Percentiles rank a stretch among this genome's conserved stretches.
Conservation (phyloP, 495 filamentous ascomycete genomes). For the Parathielavia appendiculata region DNA sequence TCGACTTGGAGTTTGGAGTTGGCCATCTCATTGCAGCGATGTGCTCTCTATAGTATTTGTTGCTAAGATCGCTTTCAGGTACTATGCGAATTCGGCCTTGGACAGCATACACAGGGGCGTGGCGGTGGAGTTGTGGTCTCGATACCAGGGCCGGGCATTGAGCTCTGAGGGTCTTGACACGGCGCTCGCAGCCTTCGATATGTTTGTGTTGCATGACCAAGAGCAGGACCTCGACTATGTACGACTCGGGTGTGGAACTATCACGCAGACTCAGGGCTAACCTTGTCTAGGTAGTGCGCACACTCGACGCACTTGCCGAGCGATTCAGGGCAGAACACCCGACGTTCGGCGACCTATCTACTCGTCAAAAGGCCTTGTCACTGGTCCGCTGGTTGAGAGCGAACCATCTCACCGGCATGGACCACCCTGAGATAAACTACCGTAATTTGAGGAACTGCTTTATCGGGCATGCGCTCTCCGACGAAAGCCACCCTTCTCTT, state of each 20-base stretch:
- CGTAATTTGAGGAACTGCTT: conserved; percentile 79
- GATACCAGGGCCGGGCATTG: conserved; percentile 35
- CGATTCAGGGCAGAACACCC: conserved; percentile 48
- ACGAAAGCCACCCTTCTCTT: conserved; percentile 62
- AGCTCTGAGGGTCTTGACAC: conserved; percentile 52
- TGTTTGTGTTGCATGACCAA: conserved; percentile 71
- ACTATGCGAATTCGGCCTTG: conserved; percentile 66
- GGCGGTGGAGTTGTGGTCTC: conserved; percentile 71
- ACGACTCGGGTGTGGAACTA: conserved; percentile 21
- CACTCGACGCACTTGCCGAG: conserved; percentile 59
- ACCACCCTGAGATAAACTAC: conserved; percentile 54
- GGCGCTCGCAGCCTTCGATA: conserved; percentile 75
- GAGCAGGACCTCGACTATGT: conserved; percentile 71
- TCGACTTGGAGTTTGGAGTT: too few species aligned
- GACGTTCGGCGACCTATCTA: conserved; percentile 46
- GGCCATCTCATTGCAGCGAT: too few species aligned
- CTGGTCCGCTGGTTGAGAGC: conserved; percentile 61
- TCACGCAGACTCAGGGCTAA: conserved; percentile 8
- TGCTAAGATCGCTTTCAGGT: conserved; percentile 44
- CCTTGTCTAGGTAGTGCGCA: conserved; percentile 46
- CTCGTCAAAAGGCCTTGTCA: conserved; percentile 60
- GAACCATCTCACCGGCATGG: conserved; percentile 65
- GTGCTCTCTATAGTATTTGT: background rate
- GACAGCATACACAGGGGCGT: conserved; percentile 74
- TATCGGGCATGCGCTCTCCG: conserved; percentile 70